Conservation (phyloP, 306 rosid genomes). For the Fragaria iinumae region DNA sequence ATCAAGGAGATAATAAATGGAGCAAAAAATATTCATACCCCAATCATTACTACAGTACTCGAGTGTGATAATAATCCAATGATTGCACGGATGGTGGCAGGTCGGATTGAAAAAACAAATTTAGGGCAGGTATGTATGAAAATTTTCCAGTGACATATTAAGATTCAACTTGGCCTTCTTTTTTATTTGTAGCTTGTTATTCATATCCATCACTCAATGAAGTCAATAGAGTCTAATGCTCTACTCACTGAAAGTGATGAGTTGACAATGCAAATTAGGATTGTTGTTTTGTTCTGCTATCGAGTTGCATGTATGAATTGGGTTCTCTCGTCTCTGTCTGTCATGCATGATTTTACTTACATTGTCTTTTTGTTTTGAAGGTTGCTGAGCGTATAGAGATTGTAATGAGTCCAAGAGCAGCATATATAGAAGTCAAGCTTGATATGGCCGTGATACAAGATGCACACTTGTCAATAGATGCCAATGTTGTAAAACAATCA, state of each 20-base stretch:
- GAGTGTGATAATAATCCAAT: constrained; percentile 49
- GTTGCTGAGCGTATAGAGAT: constrained; percentile 71
- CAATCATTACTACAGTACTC: constrained; percentile 80
- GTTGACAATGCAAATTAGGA: neutral
- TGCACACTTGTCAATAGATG: constrained; percentile 66
- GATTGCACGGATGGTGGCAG: constrained; percentile 66
- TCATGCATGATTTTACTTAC: constrained; percentile 3
- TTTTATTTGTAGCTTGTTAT: neutral
- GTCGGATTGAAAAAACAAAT: constrained; percentile 89
- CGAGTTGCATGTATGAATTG: neutral
- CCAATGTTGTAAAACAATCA: constrained; percentile 67
- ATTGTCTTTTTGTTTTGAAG: constrained; percentile 35
- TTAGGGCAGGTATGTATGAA: constrained; percentile 74
- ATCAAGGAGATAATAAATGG: constrained; percentile 91
- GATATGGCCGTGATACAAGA: constrained; percentile 67
- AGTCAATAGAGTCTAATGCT: neutral
- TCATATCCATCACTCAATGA: neutral
- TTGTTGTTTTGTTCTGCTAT: neutral
- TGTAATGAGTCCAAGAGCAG: constrained; percentile 53
- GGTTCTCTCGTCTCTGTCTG: constrained; percentile 6
- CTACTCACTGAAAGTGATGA: neutral
- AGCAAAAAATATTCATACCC: constrained; percentile 70
- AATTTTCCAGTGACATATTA: neutral
- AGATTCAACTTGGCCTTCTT: neutral
- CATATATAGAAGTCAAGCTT: constrained; percentile 56